Conservation (phyloP, 2,329 filamentous ascomycete species). For the Trichoderma arundinaceum region DNA sequence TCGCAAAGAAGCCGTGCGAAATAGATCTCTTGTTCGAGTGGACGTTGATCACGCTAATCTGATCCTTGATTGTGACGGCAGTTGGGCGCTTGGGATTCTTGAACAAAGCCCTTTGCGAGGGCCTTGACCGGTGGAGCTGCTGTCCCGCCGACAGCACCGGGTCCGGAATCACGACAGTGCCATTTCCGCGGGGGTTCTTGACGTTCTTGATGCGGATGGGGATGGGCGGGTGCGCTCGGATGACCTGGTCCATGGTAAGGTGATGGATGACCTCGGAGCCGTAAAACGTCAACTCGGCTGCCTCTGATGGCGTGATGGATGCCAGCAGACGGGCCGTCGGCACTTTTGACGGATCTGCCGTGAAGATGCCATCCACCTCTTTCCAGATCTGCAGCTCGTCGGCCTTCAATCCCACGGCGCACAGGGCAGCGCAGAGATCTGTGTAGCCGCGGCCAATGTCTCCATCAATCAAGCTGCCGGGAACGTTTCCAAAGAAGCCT, state of each 20-base stretch:
- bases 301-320: conserved; percentile 90
- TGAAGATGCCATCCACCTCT: conserved; percentile 95
- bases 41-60: conserved; percentile 96
- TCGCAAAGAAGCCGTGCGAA: conserved; percentile 93
- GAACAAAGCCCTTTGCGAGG: conserved; percentile 43
- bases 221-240: conserved; percentile 78
- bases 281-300: conserved; percentile 93
- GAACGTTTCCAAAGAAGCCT: conserved; percentile 93
- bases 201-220: conserved; percentile 92
- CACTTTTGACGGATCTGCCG: conserved; percentile 82
- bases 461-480: conserved; percentile 83
- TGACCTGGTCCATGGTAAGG: conserved; percentile 96
- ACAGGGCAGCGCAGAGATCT: conserved; percentile 89
- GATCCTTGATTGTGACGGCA: conserved; percentile 95
- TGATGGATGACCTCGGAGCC: conserved; percentile 98
- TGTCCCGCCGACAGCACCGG: conserved; percentile 58
- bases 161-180: conserved; percentile 85
- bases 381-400: conserved; percentile 97
- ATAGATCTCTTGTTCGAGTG: conserved; percentile 97
- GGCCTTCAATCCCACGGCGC: conserved; percentile 86
- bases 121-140: conserved; percentile 61
- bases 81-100: conserved; percentile 76
- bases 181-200: conserved; percentile 79
- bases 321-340: conserved; percentile 89
- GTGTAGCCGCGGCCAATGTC: conserved; percentile 96